Percentiles rank a stretch among this genome's conserved stretches.
Conservation (phyloP, 305 asterid species). For the Fraxinus velutina region DNA sequence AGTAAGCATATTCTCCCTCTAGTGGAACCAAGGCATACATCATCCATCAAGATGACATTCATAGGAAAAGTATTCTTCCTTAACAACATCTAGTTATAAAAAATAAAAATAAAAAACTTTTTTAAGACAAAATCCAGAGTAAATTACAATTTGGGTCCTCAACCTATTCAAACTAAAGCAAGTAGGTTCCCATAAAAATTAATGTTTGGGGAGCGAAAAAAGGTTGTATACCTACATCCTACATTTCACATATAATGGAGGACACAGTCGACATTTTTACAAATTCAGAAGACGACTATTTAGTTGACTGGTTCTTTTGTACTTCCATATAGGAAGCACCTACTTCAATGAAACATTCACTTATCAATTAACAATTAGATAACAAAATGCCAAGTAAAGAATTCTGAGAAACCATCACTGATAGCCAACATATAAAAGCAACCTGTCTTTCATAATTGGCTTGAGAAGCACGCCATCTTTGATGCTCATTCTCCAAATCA, state of each 20-base stretch:
- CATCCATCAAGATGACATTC: constrained; percentile 1
- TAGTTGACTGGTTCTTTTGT: not conserved
- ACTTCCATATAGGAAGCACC: not conserved
- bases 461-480: constrained; percentile 74
- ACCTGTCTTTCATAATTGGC: constrained; percentile 96
- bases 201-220: not conserved
- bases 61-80: not conserved
- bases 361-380: not conserved
- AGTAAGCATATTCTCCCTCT: not conserved
- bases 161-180: not conserved
- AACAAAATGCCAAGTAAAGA: not conserved
- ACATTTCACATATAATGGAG: not conserved
- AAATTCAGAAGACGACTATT: not conserved
- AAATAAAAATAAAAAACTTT: not conserved
- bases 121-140: not conserved
- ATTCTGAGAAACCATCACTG: not conserved
- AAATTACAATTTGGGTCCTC: not conserved
- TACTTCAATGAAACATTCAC: not conserved
- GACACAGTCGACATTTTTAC: not conserved
- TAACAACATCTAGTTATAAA: not conserved
- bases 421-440: constrained; percentile 5
- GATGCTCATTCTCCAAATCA: constrained; percentile 76
- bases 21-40: not conserved
- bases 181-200: not conserved
- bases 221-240: not conserved